phyloP scores from a whole-genome alignment of 163 green algal genomes.

The Prototheca cutis region DNA sequence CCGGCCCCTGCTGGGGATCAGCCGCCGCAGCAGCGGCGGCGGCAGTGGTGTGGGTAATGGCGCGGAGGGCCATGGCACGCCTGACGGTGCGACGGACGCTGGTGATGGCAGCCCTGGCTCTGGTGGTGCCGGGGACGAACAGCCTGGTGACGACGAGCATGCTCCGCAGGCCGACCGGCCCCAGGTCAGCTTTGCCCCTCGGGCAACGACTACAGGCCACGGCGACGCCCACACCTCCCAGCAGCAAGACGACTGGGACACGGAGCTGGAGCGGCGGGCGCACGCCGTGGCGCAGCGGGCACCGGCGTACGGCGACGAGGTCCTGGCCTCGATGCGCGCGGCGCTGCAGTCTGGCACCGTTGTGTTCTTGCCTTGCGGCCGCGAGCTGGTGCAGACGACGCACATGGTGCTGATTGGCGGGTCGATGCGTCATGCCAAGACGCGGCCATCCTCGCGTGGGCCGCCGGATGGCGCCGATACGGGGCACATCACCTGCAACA shows the following conservation, averaged over 20 bases:
- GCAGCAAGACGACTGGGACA: no score
- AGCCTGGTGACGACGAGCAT: no score
- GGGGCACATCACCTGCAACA: not conserved
- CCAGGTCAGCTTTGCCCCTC: no score
- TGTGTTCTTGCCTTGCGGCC: conserved; percentile 9
- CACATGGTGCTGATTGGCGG: conserved; percentile 22
- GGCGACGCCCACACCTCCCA: no score
- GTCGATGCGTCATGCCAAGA: not conserved
- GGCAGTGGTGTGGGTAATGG: no score
- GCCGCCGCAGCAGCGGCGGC: no score
- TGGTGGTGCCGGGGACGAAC: no score
- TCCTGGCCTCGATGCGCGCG: conserved; percentile 11
- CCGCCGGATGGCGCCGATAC: not conserved
- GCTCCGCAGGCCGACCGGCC: no score
- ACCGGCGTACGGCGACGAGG: conserved; percentile 3
- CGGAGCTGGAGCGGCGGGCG: not conserved
- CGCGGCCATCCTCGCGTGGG: not conserved
- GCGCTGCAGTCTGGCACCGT: conserved; percentile 4
- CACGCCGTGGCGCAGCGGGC: conserved; percentile 1
- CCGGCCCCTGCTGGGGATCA: no score
- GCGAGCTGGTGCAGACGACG: conserved; percentile 8
- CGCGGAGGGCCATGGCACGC: not conserved
- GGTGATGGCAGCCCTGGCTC: no score
- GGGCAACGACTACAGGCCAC: no score
- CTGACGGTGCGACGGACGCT: not conserved